A percentile compares a stretch with the other conserved stretches of the same genome.
Evolutionary conservation across 768 basidiomycete species (phyloP).

Genomic region (Serendipita vermifera): DNA sequence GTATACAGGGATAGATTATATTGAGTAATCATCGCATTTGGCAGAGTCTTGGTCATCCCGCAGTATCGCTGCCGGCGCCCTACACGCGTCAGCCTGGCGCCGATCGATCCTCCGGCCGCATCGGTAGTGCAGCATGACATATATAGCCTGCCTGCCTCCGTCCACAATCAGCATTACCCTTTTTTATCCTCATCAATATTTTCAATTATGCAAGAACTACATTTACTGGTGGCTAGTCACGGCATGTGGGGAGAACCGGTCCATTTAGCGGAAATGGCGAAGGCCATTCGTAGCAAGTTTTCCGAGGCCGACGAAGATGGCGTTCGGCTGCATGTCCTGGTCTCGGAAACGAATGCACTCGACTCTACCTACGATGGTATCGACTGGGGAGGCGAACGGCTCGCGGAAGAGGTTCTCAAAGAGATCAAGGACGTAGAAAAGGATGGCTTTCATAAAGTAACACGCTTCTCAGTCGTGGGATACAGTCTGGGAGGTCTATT

Average conservation of each 20-base stretch:
- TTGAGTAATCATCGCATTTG: too few relatives aligned
- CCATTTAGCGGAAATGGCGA: slow-evolving; percentile 47
- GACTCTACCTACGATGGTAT: slow-evolving; percentile 65
- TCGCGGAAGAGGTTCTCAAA: slow-evolving; percentile 59
- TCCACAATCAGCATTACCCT: too few relatives aligned
- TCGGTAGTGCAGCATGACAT: too few relatives aligned
- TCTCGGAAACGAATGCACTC: slow-evolving; percentile 35
- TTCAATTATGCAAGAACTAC: too few relatives aligned
- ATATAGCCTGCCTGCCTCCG: too few relatives aligned
- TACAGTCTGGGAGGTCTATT: slow-evolving; percentile 76
- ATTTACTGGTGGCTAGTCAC: slow-evolving; percentile 17
- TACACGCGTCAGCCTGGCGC: too few relatives aligned
- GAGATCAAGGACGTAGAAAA: slow-evolving; percentile 40
- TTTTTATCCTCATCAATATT: too few relatives aligned
- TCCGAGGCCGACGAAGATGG: slow-evolving; percentile 22
- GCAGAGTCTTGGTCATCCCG: too few relatives aligned
- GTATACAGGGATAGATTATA: too few relatives aligned
- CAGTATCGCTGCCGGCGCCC: too few relatives aligned
- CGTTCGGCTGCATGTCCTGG: slow-evolving; percentile 41
- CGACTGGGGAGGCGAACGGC: slow-evolving; percentile 71
- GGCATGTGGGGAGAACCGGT: slow-evolving; percentile 72
- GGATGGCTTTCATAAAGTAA: slow-evolving; percentile 42
- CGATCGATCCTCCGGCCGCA: too few relatives aligned
- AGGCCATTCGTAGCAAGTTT: slow-evolving; percentile 38
- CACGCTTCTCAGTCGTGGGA: slow-evolving; percentile 59